Conservation (phyloP, 306 rosid genomes). For the Cicer bijugum region DNA sequence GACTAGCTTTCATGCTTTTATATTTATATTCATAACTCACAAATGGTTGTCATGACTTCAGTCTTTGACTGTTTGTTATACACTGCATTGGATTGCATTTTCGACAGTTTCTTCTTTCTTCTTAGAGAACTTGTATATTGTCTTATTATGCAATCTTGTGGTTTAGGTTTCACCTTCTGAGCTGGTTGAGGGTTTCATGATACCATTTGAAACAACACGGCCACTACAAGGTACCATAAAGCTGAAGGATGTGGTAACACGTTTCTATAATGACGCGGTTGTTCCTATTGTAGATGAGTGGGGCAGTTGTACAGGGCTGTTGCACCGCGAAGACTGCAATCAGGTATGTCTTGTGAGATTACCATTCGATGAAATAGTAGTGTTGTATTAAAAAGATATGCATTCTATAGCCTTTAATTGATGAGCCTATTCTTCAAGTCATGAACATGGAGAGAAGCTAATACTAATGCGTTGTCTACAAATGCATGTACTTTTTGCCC, state of each 20-base stretch:
- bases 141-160: constrained; percentile 25
- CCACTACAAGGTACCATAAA: constrained; percentile 61
- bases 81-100: background rate
- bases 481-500: background rate
- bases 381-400: background rate
- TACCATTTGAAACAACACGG: constrained; percentile 65
- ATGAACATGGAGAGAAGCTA: constrained; percentile 4
- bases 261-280: constrained; percentile 60
- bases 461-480: background rate
- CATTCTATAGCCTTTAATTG: constrained; percentile 11
- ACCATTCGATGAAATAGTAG: constrained; percentile 16
- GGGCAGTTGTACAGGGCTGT: constrained; percentile 77
- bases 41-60: constrained; percentile 12
- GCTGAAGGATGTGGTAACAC: constrained; percentile 64
- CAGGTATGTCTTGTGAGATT: constrained; percentile 54
- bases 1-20: constrained; percentile 16
- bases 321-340: constrained; percentile 76
- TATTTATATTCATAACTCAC: background rate
- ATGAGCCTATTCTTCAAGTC: constrained; percentile 23
- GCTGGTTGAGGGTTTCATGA: constrained; percentile 66
- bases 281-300: constrained; percentile 79
- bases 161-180: constrained; percentile 68
- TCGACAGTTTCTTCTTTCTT: constrained; percentile 23
- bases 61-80: constrained; percentile 4
- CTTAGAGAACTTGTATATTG: constrained; percentile 1